Evolutionary conservation across 192 early-diverging fungal genomes (phyloP), one percentile per base, ranked within the genome.

Genomic region (Umbelopsis sp.): DNA sequence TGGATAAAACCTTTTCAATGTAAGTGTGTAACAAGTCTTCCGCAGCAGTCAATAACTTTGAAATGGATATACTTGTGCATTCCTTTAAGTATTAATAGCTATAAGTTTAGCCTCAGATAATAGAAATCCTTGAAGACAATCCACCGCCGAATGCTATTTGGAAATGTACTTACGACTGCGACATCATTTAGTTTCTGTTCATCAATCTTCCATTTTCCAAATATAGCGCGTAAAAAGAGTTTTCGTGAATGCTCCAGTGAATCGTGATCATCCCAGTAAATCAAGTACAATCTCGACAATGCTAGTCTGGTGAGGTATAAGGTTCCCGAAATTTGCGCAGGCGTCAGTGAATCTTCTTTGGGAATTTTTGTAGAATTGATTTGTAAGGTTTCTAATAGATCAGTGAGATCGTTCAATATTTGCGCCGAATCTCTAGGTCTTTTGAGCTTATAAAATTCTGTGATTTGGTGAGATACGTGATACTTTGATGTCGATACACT

Each of bases 131-230:
- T 41, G 38, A 41, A 11, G 38, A 6, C 12, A 41, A 41, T 41
- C 38, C 12, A 11, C 38, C 12, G 38, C 38, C 38, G 8, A 6
- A 6, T 41, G 12, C 5, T 6, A 41, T 41, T 11, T 11, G 5
- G 38, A 6, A 41, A 6, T 11, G 1, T 59, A 32, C 52, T 22
- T 79, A 85, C 81, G 62, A 73, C 66, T n/a, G 75, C 66, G 12
- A 83, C 49, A 1, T 22, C 2, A 45, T 77, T 70, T 34, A 85
- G 21, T 43, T 81, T 56, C 5, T 51, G 24, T 11, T 69, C 34
- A n/a, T 77, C 66, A 8, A 83, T 74, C 66, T 80, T 74, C 81
- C 79, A 83, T 12, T 79, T 73, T 6, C 53, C 74, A 16, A 82
- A 74, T 12, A 86, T 69, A 20, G 79, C 80, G 20, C 76, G 62